Base-by-base conservation (phyloP, 2,329 filamentous ascomycete species). In the Tolypocladium ovalisporum region DNA sequence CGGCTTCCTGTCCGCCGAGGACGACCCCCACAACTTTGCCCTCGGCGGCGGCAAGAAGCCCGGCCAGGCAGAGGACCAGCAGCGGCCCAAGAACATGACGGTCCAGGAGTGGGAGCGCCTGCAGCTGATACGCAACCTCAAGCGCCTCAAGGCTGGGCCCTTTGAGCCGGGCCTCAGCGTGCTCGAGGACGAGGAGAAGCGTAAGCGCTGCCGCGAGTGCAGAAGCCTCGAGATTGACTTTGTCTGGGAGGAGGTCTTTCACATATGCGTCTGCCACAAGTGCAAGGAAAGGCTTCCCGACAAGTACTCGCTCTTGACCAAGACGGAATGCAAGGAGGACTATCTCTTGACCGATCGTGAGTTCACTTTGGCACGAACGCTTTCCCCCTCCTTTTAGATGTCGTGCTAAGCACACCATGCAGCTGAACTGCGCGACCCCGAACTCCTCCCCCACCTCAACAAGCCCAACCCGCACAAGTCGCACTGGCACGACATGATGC, bases 401-500 rank as follows among this genome's bases (percentile, higher is more conserved):
- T 22, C 52, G 6, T 32, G 39, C 12, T 36, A 5, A 52, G n/a
- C 52, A 9, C 4, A 9, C 3, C n/a, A 1, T 10, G 1, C 54
- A 89, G 89, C 92, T 39, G 94, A 99, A 71, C 80, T 99, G n/a
- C 87, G 88, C 65, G 94, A 99, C 67, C 82, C 85, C 58, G 88
- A 92, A 19, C 77, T 99, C 1, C 79, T 99, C 0, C 93, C 93
- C 0, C 92, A 95, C 70, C 79, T 99, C 10, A 88, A 89, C 56
- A 86, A 87, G 37, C 93, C 94, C 1, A 99, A 99, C 66, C 94
- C 94, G 0, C 94, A 97, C 74, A 97, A 97, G 70, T 85, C 88
- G 0, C 91, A 92, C 58, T 99, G 91, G 90, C 91, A 97, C 71
- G 90, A 96, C 76, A 99, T 99, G 94, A 96, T 96, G 87, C 81